A percentile compares a stretch with the other conserved stretches of the same genome.
Evolutionary conservation across 2,329 filamentous ascomycete genomes (phyloP).

Genomic region (Alternaria burnsii): DNA sequence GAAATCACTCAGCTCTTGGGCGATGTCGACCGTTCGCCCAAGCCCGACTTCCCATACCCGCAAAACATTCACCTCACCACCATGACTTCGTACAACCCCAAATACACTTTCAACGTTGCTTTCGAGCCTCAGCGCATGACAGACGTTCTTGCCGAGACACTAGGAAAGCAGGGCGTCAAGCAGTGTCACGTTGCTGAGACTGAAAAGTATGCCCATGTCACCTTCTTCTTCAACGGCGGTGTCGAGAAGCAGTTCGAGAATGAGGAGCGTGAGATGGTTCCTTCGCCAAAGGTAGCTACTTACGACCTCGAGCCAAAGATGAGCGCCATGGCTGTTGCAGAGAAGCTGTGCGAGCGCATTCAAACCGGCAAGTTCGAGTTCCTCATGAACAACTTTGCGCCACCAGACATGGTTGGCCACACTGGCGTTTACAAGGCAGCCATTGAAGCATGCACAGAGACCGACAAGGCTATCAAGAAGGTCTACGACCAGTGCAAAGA

Average conservation of each 20-base stretch:
- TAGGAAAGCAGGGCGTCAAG: slow-evolving; percentile 85
- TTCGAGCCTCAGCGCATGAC: slow-evolving; percentile 96
- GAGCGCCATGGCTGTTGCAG: slow-evolving; percentile 88
- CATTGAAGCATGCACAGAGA: slow-evolving; percentile 82
- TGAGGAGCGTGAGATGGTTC: slow-evolving; percentile 91
- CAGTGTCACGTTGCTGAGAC: slow-evolving; percentile 98
- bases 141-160: slow-evolving; percentile 97
- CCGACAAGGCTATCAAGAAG: slow-evolving; percentile 91
- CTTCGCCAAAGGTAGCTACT: slow-evolving; percentile 92
- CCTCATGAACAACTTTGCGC: slow-evolving; percentile 99
- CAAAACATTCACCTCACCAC: slow-evolving; percentile 87
- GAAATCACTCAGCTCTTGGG: slow-evolving; percentile 96
- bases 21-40: slow-evolving; percentile 88
- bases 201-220: slow-evolving; percentile 99
- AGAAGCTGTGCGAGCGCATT: slow-evolving; percentile 89
- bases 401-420: slow-evolving; percentile 99
- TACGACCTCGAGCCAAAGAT: slow-evolving; percentile 96
- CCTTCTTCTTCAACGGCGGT: slow-evolving; percentile 99
- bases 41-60: slow-evolving; percentile 91
- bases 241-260: slow-evolving; percentile 95
- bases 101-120: slow-evolving; percentile 90
- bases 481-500: slow-evolving; percentile 95
- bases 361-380: slow-evolving; percentile 89
- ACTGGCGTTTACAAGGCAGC: slow-evolving; percentile 97
- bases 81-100: slow-evolving; percentile 98